These are phyloP conservation scores for Hygrophorus russula DNA, from an alignment of 768 basidiomycete genomes.

Conservation along the genomic window DNA sequence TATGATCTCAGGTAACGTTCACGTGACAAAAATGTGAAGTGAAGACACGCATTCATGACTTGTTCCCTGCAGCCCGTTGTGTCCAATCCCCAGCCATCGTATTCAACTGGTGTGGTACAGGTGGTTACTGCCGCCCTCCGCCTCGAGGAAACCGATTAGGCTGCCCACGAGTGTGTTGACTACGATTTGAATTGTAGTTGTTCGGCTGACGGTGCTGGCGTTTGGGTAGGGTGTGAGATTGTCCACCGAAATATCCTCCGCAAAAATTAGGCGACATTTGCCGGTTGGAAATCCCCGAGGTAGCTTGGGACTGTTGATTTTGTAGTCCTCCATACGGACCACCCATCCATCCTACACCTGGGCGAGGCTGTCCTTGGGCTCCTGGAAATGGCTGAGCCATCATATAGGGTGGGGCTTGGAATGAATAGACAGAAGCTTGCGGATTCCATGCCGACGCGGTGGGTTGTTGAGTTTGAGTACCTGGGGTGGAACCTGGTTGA, in stretches of 20 bases:
- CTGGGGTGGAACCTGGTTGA: slow-evolving; percentile 13
- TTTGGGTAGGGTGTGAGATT: background rate
- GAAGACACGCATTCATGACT: background rate
- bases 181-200: slow-evolving; percentile 11
- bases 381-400: slow-evolving; percentile 12
- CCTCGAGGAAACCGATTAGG: slow-evolving; percentile 17
- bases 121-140: slow-evolving; percentile 13
- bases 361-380: slow-evolving; percentile 1
- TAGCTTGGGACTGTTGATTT: too few species aligned
- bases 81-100: slow-evolving; percentile 19
- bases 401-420: slow-evolving; percentile 15
- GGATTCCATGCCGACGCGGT: slow-evolving; percentile 17
- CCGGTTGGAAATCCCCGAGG: background rate
- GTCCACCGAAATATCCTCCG: slow-evolving; percentile 1
- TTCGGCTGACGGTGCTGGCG: slow-evolving; percentile 13
- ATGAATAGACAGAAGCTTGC: slow-evolving; percentile 15
- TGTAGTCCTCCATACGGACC: background rate
- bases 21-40: background rate
- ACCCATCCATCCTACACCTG: slow-evolving; percentile 12
- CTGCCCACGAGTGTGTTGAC: slow-evolving; percentile 13
- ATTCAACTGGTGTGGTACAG: slow-evolving; percentile 11
- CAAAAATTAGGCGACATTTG: background rate
- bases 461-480: slow-evolving; percentile 13
- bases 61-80: slow-evolving; percentile 17
- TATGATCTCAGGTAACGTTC: too few species aligned